These are phyloP conservation scores for Porphyrellus sp. DNA, from an alignment of 1,284 basidiomycete species.

Conservation along the genomic window DNA sequence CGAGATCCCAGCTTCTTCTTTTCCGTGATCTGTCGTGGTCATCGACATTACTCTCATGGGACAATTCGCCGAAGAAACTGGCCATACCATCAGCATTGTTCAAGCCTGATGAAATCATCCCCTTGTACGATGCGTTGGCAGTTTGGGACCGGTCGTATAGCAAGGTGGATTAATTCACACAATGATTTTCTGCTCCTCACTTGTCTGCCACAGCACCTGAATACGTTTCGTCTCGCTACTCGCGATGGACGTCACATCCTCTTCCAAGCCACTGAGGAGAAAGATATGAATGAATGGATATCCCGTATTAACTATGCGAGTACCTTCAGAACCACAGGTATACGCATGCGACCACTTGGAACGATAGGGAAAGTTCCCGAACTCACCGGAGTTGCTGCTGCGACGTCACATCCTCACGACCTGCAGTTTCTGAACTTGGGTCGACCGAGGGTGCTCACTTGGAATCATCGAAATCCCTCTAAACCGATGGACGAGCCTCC, in stretches of 20 bases:
- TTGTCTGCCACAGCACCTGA: slow-evolving; percentile 48
- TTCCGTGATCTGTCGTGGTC: slow-evolving; percentile 84
- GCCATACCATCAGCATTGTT: slow-evolving; percentile 59
- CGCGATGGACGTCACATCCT: slow-evolving; percentile 79
- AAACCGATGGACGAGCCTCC: slow-evolving; percentile 6
- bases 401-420: slow-evolving; percentile 74
- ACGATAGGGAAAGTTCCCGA: slow-evolving; percentile 71
- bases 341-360: slow-evolving; percentile 75
- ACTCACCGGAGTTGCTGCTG: slow-evolving; percentile 79
- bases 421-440: slow-evolving; percentile 40
- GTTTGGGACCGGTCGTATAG: slow-evolving; percentile 75
- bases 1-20: slow-evolving; percentile 87
- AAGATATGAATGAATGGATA: slow-evolving; percentile 90
- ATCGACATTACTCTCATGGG: slow-evolving; percentile 53
- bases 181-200: slow-evolving; percentile 4
- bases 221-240: slow-evolving; percentile 80
- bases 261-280: slow-evolving; percentile 70
- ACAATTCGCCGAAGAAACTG: slow-evolving; percentile 39
- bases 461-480: slow-evolving; percentile 41
- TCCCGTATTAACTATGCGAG: slow-evolving; percentile 92
- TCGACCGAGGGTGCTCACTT: slow-evolving; percentile 41
- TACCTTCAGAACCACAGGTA: slow-evolving; percentile 83
- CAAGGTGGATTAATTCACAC: slow-evolving; percentile 49
- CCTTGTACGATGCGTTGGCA: slow-evolving; percentile 77
- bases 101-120: slow-evolving; percentile 85